phyloP scores from a whole-genome alignment of 2,329 filamentous ascomycete species.

The Rhynchosporium graminicola region DNA sequence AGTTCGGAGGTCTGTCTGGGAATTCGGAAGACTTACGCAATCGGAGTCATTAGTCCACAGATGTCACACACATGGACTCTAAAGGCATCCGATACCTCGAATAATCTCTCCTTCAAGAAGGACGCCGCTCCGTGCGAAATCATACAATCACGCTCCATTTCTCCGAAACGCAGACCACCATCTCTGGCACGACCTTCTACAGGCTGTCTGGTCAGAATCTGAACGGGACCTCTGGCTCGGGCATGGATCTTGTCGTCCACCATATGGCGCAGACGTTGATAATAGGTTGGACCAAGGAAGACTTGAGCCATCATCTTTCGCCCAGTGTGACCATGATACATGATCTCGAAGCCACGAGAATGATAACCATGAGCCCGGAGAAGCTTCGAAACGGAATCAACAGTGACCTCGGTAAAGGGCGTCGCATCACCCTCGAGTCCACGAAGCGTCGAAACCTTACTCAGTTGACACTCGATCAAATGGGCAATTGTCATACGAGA shows the following conservation, averaged over 20 bases:
- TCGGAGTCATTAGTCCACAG: constrained; percentile 97
- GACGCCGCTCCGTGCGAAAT: constrained; percentile 98
- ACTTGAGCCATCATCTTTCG: constrained; percentile 91
- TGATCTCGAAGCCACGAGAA: constrained; percentile 93
- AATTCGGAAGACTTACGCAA: constrained; percentile 72
- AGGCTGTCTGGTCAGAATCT: constrained; percentile 95
- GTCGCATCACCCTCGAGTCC: constrained; percentile 97
- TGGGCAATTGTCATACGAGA: constrained; percentile 99
- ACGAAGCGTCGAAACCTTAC: constrained; percentile 90
- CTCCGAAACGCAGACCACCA: constrained; percentile 97
- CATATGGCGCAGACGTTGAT: constrained; percentile 98
- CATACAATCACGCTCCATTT: constrained; percentile 99
- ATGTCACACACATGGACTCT: constrained; percentile 98
- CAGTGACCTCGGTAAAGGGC: constrained; percentile 95
- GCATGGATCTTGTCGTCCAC: constrained; percentile 99
- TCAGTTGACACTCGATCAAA: constrained; percentile 97
- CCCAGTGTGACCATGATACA: constrained; percentile 98
- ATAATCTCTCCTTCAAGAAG: constrained; percentile 95
- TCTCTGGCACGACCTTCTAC: constrained; percentile 98
- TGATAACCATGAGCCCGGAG: constrained; percentile 91
- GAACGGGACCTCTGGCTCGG: constrained; percentile 92
- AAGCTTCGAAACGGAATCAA: constrained; percentile 86
- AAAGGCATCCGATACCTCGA: constrained; percentile 97
- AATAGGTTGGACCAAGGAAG: constrained; percentile 97
- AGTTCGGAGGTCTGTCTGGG: constrained; percentile 33